Evolutionary conservation across 1,284 basidiomycete genomes (phyloP), one percentile per base, ranked within the genome.

Genomic region (Ustanciosporium gigantosporum): DNA sequence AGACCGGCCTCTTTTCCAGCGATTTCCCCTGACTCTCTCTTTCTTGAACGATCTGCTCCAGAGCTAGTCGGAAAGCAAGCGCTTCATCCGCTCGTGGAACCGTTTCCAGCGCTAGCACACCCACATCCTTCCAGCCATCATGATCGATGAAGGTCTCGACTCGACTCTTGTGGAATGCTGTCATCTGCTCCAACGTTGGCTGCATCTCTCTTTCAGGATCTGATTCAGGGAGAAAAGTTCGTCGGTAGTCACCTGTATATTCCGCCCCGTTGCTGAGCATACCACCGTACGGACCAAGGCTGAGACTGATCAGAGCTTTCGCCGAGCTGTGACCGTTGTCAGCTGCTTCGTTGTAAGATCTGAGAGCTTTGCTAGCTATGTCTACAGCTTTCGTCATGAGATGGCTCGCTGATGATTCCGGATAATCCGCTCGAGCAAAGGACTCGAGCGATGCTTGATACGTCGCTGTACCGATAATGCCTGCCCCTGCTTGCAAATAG

Each of bases 31-130:
- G 44, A 31, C 45, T 31, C 16, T 45, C 23, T 17, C 47, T 41
- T 22, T 36, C 44, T 24, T 39, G 35, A 9, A 24, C 43, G 1
- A 73, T 35, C n/a, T 55, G 50, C 22, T 66, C 48, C 19, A 72
- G 25, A 1, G 68, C 71, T 24, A 47, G 36, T 2, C 56, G 47
- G 45, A 72, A 70, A 13, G 69, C 71, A 3, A 51, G 35, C 16
- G 66, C 70, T 37, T 74, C 71, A 37, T 73, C 71, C 3, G 62
- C 44, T 17, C 71, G 52, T 5, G 71, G 71, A 2, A 74, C 52
- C 5, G 71, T 74, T 41, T 74, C 71, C 15, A 74, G 55, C 3
- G 71, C 62, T 13, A 74, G 27, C 4, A 72, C 25, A n/a, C 69
- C 71, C 19, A 73, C 58, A 4, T 49, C 19, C 5, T 43, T 32